phyloP scores from a whole-genome alignment of 805 yeast genomes.

The Monosporozyma servazzii region DNA sequence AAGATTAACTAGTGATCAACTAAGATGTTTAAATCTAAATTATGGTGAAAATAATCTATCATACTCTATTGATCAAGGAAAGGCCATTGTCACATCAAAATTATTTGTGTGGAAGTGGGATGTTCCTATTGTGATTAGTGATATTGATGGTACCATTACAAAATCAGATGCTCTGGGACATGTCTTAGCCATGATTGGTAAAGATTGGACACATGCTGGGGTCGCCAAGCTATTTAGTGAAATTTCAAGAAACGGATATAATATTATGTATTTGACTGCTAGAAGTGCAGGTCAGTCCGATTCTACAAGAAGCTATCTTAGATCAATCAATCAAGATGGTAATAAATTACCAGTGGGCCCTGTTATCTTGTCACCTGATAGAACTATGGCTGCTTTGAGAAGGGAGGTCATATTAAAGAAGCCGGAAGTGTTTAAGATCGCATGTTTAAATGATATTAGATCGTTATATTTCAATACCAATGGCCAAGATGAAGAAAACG shows the following conservation, averaged over 20 bases:
- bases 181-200: slow-evolving; percentile 83
- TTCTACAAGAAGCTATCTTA: slow-evolving; percentile 73
- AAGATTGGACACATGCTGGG: slow-evolving; percentile 97
- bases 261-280: slow-evolving; percentile 87
- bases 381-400: slow-evolving; percentile 89
- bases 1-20: slow-evolving; percentile 83
- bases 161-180: slow-evolving; percentile 97
- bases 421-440: slow-evolving; percentile 98
- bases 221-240: slow-evolving; percentile 90
- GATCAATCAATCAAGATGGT: slow-evolving; percentile 71
- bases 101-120: slow-evolving; percentile 75
- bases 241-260: slow-evolving; percentile 79
- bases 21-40: slow-evolving; percentile 60
- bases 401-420: slow-evolving; percentile 89
- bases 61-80: slow-evolving; percentile 77
- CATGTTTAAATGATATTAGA: slow-evolving; percentile 81
- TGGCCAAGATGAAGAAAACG: slow-evolving; percentile 11
- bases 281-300: slow-evolving; percentile 95
- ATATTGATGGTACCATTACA: slow-evolving; percentile 96
- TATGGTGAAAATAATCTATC: slow-evolving; percentile 72
- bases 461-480: slow-evolving; percentile 43
- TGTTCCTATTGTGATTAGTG: slow-evolving; percentile 89
- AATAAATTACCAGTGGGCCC: slow-evolving; percentile 78
- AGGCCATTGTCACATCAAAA: slow-evolving; percentile 63
- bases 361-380: slow-evolving; percentile 87